Percentiles rank a stretch among this genome's conserved stretches.
These are phyloP conservation scores for Pleurotus giganteus DNA, from an alignment of 768 basidiomycete genomes.

Conservation along the genomic window DNA sequence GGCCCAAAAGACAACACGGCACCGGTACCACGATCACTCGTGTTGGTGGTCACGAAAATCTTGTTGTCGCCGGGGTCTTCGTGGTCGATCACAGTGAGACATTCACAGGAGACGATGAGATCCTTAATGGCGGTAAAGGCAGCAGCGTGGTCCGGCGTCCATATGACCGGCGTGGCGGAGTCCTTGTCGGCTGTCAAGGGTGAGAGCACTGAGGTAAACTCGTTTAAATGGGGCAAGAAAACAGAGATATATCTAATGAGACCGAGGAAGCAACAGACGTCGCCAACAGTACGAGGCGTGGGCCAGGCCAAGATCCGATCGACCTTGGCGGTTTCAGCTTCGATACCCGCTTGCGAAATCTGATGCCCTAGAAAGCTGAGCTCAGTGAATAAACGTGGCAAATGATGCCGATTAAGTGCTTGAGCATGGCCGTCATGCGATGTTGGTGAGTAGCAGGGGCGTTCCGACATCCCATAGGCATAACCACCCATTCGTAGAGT, in stretches of 20 bases:
- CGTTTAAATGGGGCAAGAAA: too few species aligned
- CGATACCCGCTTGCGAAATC: too few species aligned
- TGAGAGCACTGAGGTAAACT: too few species aligned
- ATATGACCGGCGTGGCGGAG: conserved; percentile 10
- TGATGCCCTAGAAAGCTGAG: too few species aligned
- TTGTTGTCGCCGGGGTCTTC: conserved; percentile 22
- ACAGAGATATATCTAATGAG: too few species aligned
- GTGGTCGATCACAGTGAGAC: conserved; percentile 30
- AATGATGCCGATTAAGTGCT: conserved; percentile 21
- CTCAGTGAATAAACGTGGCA: conserved; percentile 36
- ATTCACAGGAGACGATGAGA: conserved; percentile 21
- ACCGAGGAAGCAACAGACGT: too few species aligned
- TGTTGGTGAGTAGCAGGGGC: conserved; percentile 28
- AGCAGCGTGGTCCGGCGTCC: conserved; percentile 17
- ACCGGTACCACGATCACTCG: conserved; percentile 24
- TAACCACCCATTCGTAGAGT: conserved; percentile 28
- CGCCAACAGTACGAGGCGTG: too few species aligned
- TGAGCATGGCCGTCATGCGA: conserved; percentile 22
- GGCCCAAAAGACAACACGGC: conserved; percentile 20
- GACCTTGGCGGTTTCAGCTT: too few species aligned
- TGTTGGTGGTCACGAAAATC: conserved; percentile 30
- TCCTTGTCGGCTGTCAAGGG: too few species aligned
- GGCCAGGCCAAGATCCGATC: too few species aligned
- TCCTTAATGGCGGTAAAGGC: conserved; percentile 29
- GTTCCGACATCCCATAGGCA: too few species aligned